Conservation (phyloP, 805 yeast genomes). For the Suhomyces canberraensis region DNA sequence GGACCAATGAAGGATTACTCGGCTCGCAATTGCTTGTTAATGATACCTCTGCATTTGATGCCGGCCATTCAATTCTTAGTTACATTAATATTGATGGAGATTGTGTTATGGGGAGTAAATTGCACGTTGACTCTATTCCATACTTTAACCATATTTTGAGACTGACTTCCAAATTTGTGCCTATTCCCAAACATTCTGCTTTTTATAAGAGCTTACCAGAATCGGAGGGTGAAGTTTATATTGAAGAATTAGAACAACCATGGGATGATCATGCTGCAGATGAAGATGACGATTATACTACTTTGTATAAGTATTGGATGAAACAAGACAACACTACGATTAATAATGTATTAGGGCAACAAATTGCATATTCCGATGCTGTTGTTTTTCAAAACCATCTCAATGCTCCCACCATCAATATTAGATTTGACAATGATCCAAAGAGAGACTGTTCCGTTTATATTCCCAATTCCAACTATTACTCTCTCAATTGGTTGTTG, state of each 20-base stretch:
- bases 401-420: constrained; percentile 29
- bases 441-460: constrained; percentile 25
- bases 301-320: constrained; percentile 35
- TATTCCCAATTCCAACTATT: constrained; percentile 35
- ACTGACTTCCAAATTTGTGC: constrained; percentile 27
- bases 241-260: constrained; percentile 7
- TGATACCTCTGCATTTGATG: constrained; percentile 17
- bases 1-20: constrained; percentile 28
- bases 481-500: constrained; percentile 30
- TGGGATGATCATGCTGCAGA: constrained; percentile 16
- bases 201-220: constrained; percentile 17
- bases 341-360: constrained; percentile 29
- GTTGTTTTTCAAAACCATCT: constrained; percentile 30
- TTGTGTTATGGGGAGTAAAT: constrained; percentile 35
- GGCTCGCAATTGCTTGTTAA: constrained; percentile 27
- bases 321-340: constrained; percentile 30
- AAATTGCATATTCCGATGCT: constrained; percentile 22
- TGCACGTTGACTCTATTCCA: constrained; percentile 34
- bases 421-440: constrained; percentile 31
- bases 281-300: constrained; percentile 17
- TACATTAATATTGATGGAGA: constrained; percentile 40
- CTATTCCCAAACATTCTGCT: constrained; percentile 27
- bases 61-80: constrained; percentile 25
- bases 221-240: constrained; percentile 2
- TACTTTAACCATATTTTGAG: constrained; percentile 31